A percentile compares a stretch with the other conserved stretches of the same genome.
These are phyloP conservation scores for Kluyveromyces aestuarii DNA, from an alignment of 805 yeast genomes.

Conservation along the genomic window DNA sequence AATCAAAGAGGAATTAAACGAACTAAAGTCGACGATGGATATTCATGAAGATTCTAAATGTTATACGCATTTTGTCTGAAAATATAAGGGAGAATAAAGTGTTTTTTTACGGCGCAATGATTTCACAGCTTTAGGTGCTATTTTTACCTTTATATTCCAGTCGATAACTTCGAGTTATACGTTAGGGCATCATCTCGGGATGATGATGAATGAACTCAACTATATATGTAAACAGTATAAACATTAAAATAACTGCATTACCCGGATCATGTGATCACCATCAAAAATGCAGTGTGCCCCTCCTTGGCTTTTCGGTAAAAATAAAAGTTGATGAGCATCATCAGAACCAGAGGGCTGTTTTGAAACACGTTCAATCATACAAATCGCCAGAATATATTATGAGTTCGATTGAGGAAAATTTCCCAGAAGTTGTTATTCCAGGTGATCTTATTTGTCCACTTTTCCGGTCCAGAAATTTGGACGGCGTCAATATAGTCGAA, in stretches of 20 bases:
- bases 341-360: not conserved
- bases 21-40: constrained; percentile 69
- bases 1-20: constrained; percentile 79
- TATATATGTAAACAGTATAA: not conserved
- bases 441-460: constrained; percentile 72
- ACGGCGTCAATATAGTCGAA: constrained; percentile 25
- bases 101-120: too few relatives aligned
- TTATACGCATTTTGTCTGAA: constrained; percentile 73
- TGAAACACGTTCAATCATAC: not conserved
- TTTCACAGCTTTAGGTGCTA: too few relatives aligned
- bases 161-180: not conserved
- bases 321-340: not conserved
- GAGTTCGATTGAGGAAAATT: not conserved
- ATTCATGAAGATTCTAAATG: constrained; percentile 72
- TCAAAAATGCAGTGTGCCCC: too few relatives aligned
- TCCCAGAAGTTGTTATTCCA: constrained; percentile 53
- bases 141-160: not conserved
- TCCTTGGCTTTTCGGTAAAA: not conserved
- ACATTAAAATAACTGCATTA: not conserved
- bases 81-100: not conserved
- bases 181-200: not conserved
- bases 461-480: constrained; percentile 29
- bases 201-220: not conserved
- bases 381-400: not conserved
- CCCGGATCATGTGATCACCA: not conserved